Percentiles rank a stretch among this genome's conserved stretches.
Conservation (phyloP, 73 alveolate species). For the Tetrahymena elliotti region DNA sequence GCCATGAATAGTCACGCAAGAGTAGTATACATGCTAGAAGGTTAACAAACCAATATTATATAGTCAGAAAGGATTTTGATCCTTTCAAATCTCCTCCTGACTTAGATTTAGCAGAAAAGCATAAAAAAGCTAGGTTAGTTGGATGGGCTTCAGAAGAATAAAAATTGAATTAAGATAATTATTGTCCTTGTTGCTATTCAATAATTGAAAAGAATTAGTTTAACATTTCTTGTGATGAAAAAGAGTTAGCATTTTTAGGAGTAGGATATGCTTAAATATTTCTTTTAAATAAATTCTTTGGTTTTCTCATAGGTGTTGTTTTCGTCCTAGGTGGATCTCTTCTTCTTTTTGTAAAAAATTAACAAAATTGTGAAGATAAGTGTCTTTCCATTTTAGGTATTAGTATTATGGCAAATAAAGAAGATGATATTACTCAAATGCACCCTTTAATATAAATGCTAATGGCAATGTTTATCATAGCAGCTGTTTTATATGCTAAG, state of each 20-base stretch:
- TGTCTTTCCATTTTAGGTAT: background rate
- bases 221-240: background rate
- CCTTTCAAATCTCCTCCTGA: background rate
- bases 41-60: background rate
- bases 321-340: background rate
- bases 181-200: background rate
- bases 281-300: background rate
- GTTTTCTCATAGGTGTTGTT: background rate
- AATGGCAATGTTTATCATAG: background rate
- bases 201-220: background rate
- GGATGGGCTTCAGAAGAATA: background rate
- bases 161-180: background rate
- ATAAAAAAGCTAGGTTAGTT: background rate
- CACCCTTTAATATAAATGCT: background rate
- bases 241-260: background rate
- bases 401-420: background rate
- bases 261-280: background rate
- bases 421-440: background rate
- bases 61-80: background rate
- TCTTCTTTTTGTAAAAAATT: background rate
- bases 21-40: background rate
- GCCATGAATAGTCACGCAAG: background rate
- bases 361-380: background rate
- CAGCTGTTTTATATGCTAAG: background rate
- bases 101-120: background rate